A percentile compares a stretch with the other conserved stretches of the same genome.
Evolutionary conservation across 768 basidiomycete species (phyloP).

Genomic region (Kwoniella shandongensis): DNA sequence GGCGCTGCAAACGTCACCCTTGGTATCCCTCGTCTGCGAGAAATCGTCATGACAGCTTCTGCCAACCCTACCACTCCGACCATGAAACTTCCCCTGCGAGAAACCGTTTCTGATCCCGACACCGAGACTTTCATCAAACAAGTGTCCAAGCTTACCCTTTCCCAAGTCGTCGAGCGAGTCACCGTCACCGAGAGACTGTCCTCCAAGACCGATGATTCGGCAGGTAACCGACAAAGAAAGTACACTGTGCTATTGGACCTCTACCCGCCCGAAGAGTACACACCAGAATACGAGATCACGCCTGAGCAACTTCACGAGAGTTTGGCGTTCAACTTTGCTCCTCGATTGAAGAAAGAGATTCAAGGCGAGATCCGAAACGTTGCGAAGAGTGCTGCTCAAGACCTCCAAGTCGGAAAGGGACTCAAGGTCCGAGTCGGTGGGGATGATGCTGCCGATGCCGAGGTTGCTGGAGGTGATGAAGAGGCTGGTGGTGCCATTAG

Average conservation of each 20-base stretch:
- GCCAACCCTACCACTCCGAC: slow-evolving; percentile 94
- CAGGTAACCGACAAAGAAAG: slow-evolving; percentile 69
- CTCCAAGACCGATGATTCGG: slow-evolving; percentile 55
- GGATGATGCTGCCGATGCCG: slow-evolving; percentile 53
- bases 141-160: slow-evolving; percentile 78
- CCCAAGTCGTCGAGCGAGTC: slow-evolving; percentile 82
- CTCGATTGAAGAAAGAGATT: slow-evolving; percentile 80
- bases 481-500: slow-evolving; percentile 3
- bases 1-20: slow-evolving; percentile 99
- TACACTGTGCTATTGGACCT: slow-evolving; percentile 80
- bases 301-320: slow-evolving; percentile 69
- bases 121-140: slow-evolving; percentile 80
- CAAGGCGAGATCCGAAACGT: slow-evolving; percentile 81
- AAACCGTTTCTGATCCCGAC: slow-evolving; percentile 60
- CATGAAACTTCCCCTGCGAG: slow-evolving; percentile 78
- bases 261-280: slow-evolving; percentile 82
- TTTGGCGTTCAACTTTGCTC: slow-evolving; percentile 74
- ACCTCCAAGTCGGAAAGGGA: slow-evolving; percentile 73
- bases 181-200: slow-evolving; percentile 75
- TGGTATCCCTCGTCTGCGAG: slow-evolving; percentile 96
- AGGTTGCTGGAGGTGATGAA: slow-evolving; percentile 44
- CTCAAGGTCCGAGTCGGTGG: slow-evolving; percentile 40
- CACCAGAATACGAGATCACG: slow-evolving; percentile 74
- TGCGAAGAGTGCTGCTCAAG: slow-evolving; percentile 71
- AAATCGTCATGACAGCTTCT: slow-evolving; percentile 99